Base-by-base conservation (phyloP, 306 rosid species). In the Ormosia emarginata region DNA sequence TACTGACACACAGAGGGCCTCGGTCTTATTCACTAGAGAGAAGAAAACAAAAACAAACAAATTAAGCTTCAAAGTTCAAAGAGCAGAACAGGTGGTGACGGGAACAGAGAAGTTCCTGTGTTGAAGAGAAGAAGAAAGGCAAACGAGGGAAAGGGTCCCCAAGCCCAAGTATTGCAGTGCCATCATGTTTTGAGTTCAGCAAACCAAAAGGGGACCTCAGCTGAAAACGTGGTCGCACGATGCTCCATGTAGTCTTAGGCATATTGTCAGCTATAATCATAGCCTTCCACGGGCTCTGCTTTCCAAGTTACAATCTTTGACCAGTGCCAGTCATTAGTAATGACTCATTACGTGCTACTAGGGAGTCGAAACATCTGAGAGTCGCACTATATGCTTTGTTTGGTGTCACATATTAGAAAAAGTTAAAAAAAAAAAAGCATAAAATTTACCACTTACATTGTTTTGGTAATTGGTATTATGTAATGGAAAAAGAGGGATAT, bases 221-320 rank as follows among this genome's bases (percentile, higher is more conserved):
- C 82, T 75, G 17, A 73, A 82, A 82, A 80, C 77, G 86, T 85
- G 89, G 87, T 89, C 81, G 81, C 79, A 70, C 71, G 52, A 81
- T 79, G 75, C 80, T 76, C 74, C 81, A 87, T 53, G 80, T 66
- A 49, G 36, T 67, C 71, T 52, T 30, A 81, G 40, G 8, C 80
- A 36, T 62, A 9, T 12, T 71, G 82, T 67, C 87, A 79, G 84
- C 82, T 81, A 61, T 7, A 80, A 86, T 86, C 66, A 88, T 87
- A 40, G 57, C 74, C 14, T 29, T 14, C 55, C 71, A 11, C 12
- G 61, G 80, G 74, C 87, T 62, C 87, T 71, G 3, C 80, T 82
- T 71, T 76, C 84, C 74, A 33, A 39, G 70, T 69, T 62, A 41
- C 83, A 59, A 78, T 84, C 82, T 90, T 90, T 90, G 89, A 90